Evolutionary conservation across 345 rosid species (phyloP), one percentile per base, ranked within the genome.

Genomic region (Durio zibethinus): DNA sequence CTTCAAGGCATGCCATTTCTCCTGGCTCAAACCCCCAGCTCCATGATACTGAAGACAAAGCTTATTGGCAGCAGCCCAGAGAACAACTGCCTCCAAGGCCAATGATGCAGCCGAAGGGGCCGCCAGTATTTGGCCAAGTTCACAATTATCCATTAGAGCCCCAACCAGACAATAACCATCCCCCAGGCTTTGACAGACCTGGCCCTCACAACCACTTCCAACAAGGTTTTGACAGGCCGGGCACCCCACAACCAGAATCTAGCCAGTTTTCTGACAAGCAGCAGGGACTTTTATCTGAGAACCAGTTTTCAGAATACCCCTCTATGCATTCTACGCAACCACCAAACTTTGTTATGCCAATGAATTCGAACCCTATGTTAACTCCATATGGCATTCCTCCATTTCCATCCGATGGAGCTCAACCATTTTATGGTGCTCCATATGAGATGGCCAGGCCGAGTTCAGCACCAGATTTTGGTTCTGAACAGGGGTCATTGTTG

Each of bases 401-500:
- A 63, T 93, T 83, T 79, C 90, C 88, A 57, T 65, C 88, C 0
- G 99, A 90, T 31, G 96, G 92, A 74, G 84, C 83, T 81, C 98
- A 89, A 72, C 92, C 86, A 48, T 92, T 88, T 84, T 92, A 83
- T 40, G 83, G 83, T 70, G 81, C 88, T 25, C 87, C 89, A 21
- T 93, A 85, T 62, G 97, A 92, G 75, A 84, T 84, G 84, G 79
- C 73, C 7, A 72, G 88, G 70, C 85, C 83, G 47, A 89, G 85
- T 79, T 64, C 89, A 72, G 80, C 83, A 62, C 70, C 85, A 67
- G 97, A 92, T 76, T 83, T 63, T 76, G 96, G 94, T 72, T 81
- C 86, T 5, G 97, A 91, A 66, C 98, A 90, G 79, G 92, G 92
- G 14, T 92, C 97, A 12, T 77, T 91, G 76, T 73, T 89, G 75